Percentiles rank a stretch among this genome's conserved stretches.
Conservation (phyloP, 2,329 filamentous ascomycete species). For the Cryphonectria japonica region DNA sequence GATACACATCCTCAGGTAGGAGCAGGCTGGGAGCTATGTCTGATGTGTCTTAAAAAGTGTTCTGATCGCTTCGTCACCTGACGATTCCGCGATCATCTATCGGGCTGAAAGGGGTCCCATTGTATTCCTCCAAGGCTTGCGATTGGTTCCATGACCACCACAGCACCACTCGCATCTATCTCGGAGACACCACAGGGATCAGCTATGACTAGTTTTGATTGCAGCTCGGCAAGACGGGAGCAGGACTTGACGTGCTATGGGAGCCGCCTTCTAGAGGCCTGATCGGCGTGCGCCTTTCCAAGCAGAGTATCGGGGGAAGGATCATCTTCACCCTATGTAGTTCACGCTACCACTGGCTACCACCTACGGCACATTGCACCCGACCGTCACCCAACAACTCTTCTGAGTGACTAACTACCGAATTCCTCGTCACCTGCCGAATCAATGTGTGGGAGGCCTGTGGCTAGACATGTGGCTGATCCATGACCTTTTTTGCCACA, state of each 20-base stretch:
- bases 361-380: neutral
- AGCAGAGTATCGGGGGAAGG: slow-evolving; percentile 15
- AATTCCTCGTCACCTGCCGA: slow-evolving; percentile 8
- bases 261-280: neutral
- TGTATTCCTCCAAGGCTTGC: neutral
- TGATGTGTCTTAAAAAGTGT: neutral
- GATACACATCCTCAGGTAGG: neutral
- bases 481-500: slow-evolving; percentile 24
- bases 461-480: slow-evolving; percentile 27
- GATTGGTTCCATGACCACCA: neutral
- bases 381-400: neutral
- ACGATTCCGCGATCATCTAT: neutral
- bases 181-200: neutral
- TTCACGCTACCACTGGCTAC: slow-evolving; percentile 1
- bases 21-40: neutral
- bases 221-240: slow-evolving; percentile 1
- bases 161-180: neutral
- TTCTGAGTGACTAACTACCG: neutral
- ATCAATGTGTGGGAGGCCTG: slow-evolving; percentile 27
- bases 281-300: slow-evolving; percentile 11
- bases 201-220: neutral
- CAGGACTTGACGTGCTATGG: neutral
- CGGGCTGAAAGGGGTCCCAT: neutral
- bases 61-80: neutral
- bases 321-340: slow-evolving; percentile 2